Evolutionary conservation across 306 rosid genomes (phyloP), one percentile per base, ranked within the genome.

Genomic region (Cucumis melo): DNA sequence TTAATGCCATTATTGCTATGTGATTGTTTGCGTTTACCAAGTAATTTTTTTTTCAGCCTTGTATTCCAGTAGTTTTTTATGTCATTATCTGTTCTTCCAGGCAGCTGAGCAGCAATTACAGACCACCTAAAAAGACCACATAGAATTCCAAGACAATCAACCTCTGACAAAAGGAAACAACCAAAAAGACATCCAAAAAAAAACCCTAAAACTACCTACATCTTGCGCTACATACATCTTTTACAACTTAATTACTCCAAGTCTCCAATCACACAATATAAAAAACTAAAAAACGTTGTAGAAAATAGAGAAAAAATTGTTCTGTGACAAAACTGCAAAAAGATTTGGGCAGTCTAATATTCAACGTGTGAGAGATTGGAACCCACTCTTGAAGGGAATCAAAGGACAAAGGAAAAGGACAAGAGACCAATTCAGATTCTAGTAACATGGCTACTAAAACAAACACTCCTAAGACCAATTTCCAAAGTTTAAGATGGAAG

Each of bases 1-100:
- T 32, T 32, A 32, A 50, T 29, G 7, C 76, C 82, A 67, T 73
- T 73, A 8, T 73, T 73, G 63, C 38, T 65, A 42, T 75, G 65
- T 0, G 91, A 81, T 59, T 90, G 97, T 80, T 90, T 92, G 62
- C 91, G 89, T 85, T 88, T 90, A 23, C 99, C 99, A 0, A 95
- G 93, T 46, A 95, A 50, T 75, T 95, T 92, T 85, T 95, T 95
- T 87, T 95, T 95, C 88, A 95, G 78, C 23, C 91, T 86, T 13
- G 99, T 95, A 82, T 95, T 95, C 99, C 99, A 95, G 77, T 95
- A 95, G 80, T 95, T 95, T 86, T 95, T 95, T 61, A 95, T 95
- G 78, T 95, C 99, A 34, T 95, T 95, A 54, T 95, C 99, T 13
- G 99, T 95, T 83, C 99, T 90, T 88, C 99, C 99, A 51, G 99